Conservation (phyloP, 2,329 filamentous ascomycete genomes). For the Aspergillus glaucus region DNA sequence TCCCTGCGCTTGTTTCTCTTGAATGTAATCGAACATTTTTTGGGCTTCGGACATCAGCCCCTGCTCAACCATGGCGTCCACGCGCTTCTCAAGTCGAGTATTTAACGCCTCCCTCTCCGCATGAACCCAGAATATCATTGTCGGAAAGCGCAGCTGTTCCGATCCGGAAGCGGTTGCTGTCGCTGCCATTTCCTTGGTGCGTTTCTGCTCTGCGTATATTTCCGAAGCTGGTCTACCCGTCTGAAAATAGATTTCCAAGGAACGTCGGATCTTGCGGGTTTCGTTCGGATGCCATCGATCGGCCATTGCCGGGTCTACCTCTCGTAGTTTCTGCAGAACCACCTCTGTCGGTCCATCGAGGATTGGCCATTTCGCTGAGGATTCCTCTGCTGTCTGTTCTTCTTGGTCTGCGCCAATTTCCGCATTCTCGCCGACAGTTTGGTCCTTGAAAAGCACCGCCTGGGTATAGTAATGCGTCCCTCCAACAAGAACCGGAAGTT, state of each 20-base stretch:
- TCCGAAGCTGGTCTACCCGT: constrained; percentile 78
- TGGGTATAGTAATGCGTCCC: constrained; percentile 96
- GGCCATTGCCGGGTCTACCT: constrained; percentile 86
- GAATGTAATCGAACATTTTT: constrained; percentile 46
- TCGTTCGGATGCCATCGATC: constrained; percentile 92
- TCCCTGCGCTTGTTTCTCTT: constrained; percentile 42
- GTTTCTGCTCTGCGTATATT: constrained; percentile 72
- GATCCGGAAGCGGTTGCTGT: constrained; percentile 9
- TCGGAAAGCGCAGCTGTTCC: constrained; percentile 45
- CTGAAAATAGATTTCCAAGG: constrained; percentile 80
- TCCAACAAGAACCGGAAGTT: constrained; percentile 82
- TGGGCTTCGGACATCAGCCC: constrained; percentile 60
- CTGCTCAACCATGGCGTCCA: constrained; percentile 73
- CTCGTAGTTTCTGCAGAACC: constrained; percentile 64
- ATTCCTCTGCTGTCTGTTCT: constrained; percentile 13
- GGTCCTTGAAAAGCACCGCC: constrained; percentile 73
- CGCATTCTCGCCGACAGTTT: constrained; percentile 45
- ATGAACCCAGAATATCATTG: constrained; percentile 83
- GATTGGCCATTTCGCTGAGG: constrained; percentile 56
- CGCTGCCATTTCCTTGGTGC: constrained; percentile 17
- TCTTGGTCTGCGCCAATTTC: constrained; percentile 20
- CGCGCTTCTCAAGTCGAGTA: constrained; percentile 64
- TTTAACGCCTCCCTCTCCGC: constrained; percentile 63
- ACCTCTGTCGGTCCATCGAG: constrained; percentile 64
- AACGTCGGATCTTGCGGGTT: constrained; percentile 78